phyloP scores from a whole-genome alignment of 345 rosid species.

The Brassica incana region DNA sequence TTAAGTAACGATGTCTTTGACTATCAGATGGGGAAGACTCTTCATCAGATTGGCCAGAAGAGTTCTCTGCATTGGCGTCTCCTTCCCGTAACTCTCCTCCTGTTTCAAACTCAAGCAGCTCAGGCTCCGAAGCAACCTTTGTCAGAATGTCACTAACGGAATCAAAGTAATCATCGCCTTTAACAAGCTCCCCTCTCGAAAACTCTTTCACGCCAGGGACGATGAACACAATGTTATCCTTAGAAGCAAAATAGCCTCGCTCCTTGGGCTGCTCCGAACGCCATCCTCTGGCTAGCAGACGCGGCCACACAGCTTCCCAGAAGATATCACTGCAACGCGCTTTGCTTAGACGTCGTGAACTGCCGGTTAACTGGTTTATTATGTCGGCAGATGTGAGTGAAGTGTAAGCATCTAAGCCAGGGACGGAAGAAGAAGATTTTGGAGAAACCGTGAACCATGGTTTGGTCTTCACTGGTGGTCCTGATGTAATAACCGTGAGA shows the following conservation, averaged over 20 bases:
- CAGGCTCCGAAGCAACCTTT: constrained; percentile 67
- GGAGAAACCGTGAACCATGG: constrained; percentile 42
- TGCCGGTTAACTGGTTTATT: constrained; percentile 54
- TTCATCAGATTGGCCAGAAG: constrained; percentile 50
- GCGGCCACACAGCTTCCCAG: constrained; percentile 92
- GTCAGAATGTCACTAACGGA: constrained; percentile 66
- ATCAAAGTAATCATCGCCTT: constrained; percentile 71
- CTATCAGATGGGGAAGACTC: constrained; percentile 32
- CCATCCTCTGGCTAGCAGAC: constrained; percentile 82
- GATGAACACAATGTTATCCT: constrained; percentile 59
- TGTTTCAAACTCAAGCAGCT: constrained; percentile 58
- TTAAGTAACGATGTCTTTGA: constrained; percentile 50
- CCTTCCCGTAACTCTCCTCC: neutral
- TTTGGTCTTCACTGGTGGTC: constrained; percentile 43
- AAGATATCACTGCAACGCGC: constrained; percentile 70
- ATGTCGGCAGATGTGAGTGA: constrained; percentile 59
- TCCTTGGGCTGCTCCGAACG: constrained; percentile 67
- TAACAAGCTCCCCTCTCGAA: constrained; percentile 64
- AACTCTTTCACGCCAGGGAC: constrained; percentile 66
- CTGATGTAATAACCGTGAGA: constrained; percentile 55
- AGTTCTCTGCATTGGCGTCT: neutral
- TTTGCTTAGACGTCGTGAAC: constrained; percentile 68
- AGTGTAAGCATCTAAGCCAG: constrained; percentile 42
- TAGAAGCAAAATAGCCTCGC: constrained; percentile 44
- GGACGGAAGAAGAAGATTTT: constrained; percentile 27